These are phyloP conservation scores for Coemansia sp. DNA, from an alignment of 192 early-diverging fungal genomes.

Conservation along the genomic window DNA sequence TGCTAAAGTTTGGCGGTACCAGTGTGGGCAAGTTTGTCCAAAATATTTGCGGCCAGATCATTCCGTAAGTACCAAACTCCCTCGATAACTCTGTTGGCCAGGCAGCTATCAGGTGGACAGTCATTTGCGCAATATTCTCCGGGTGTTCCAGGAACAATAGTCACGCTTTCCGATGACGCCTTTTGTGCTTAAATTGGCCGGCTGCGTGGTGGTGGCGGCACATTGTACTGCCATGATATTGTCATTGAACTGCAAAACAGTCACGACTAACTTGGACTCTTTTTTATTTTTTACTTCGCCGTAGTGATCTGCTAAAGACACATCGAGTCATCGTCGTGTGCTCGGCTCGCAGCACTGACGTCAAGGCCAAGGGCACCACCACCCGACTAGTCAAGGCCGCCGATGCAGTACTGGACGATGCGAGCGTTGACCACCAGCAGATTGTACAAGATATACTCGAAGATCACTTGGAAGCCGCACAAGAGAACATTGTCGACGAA, in stretches of 20 bases:
- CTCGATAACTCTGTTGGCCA: not conserved
- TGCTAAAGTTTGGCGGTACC: conserved; percentile 97
- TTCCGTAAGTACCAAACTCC: conserved; percentile 67
- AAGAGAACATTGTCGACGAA: conserved; percentile 58
- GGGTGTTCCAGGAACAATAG: conserved; percentile 3
- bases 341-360: conserved; percentile 89
- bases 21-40: conserved; percentile 87
- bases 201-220: not conserved
- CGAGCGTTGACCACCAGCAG: conserved; percentile 60
- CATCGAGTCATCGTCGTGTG: conserved; percentile 90
- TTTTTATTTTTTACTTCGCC: not conserved
- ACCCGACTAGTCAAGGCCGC: conserved; percentile 63
- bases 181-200: conserved; percentile 7
- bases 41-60: conserved; percentile 73
- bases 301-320: conserved; percentile 68
- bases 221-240: not conserved
- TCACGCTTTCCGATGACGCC: conserved; percentile 1
- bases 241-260: not conserved
- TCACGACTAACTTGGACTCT: not conserved
- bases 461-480: conserved; percentile 75
- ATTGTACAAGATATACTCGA: conserved; percentile 83
- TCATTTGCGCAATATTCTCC: conserved; percentile 1
- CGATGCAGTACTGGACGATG: conserved; percentile 43
- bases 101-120: not conserved
- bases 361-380: conserved; percentile 91